phyloP scores from a whole-genome alignment of 2,329 filamentous ascomycete species.

The Aureobasidium sp. region DNA sequence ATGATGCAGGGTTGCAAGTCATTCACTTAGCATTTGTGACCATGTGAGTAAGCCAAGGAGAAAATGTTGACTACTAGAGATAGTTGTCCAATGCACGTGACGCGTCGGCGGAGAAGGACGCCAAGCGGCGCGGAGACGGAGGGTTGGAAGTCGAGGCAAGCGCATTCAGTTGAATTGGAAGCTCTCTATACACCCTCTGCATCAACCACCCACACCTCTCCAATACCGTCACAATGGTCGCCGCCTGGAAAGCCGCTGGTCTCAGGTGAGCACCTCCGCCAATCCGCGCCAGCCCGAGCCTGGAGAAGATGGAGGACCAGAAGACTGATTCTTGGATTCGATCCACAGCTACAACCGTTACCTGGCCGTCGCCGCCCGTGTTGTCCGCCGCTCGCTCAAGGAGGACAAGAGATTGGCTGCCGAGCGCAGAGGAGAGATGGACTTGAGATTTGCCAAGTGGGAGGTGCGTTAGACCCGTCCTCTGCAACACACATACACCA shows the following conservation, averaged over 20 bases:
- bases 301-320: not conserved
- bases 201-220: slow-evolving; percentile 16
- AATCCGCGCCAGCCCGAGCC: not conserved
- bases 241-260: slow-evolving; percentile 97
- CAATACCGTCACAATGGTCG: slow-evolving; percentile 67
- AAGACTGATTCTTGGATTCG: not conserved
- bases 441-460: slow-evolving; percentile 91
- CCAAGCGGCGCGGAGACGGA: not conserved
- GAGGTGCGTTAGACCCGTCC: slow-evolving; percentile 56
- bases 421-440: slow-evolving; percentile 83
- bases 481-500: not conserved
- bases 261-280: slow-evolving; percentile 62
- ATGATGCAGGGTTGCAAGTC: not conserved
- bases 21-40: not conserved
- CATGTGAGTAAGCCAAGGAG: too few relatives aligned
- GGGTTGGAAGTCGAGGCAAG: not conserved
- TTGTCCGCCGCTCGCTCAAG: slow-evolving; percentile 93
- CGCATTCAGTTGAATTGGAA: slow-evolving; percentile 4
- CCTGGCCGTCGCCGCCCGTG: slow-evolving; percentile 87
- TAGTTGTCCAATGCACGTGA: slow-evolving; percentile 10
- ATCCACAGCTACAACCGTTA: slow-evolving; percentile 93
- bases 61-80: not conserved
- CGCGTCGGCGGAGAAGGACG: not conserved
- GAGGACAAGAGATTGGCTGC: slow-evolving; percentile 81
- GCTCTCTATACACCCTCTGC: slow-evolving; percentile 9